phyloP scores from a whole-genome alignment of 1,284 basidiomycete species.

The Somion occarium region DNA sequence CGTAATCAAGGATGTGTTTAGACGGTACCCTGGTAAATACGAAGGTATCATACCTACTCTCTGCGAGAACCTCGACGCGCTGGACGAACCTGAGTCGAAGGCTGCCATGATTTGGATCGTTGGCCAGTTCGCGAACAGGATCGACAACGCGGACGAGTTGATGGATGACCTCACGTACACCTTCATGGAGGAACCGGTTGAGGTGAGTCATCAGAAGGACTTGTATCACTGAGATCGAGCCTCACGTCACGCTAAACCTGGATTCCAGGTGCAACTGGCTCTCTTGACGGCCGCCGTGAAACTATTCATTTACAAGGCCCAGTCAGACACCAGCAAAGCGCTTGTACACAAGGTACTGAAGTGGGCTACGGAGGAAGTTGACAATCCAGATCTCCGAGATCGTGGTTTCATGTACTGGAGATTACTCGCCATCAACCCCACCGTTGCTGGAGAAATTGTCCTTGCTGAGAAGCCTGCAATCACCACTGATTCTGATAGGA shows the following conservation, averaged over 20 bases:
- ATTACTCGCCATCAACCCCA: conserved; percentile 89
- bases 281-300: conserved; percentile 95
- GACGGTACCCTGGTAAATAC: conserved; percentile 95
- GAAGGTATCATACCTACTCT: conserved; percentile 92
- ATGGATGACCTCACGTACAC: conserved; percentile 89
- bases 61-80: conserved; percentile 86
- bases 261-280: conserved; percentile 86
- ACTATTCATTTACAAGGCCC: conserved; percentile 89
- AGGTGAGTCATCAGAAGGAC: conserved; percentile 46
- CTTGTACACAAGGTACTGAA: conserved; percentile 95
- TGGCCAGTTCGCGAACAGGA: conserved; percentile 94
- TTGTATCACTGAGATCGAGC: neutral
- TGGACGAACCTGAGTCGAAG: conserved; percentile 96
- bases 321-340: conserved; percentile 81
- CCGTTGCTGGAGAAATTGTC: conserved; percentile 88
- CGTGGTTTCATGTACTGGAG: conserved; percentile 99
- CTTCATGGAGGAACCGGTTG: conserved; percentile 91
- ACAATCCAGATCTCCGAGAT: conserved; percentile 96
- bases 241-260: neutral
- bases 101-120: conserved; percentile 98
- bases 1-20: conserved; percentile 97
- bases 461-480: conserved; percentile 93
- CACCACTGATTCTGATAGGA: conserved; percentile 95
- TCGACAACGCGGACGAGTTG: conserved; percentile 94
- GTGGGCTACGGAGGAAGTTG: conserved; percentile 95